Conservation (phyloP, 805 yeast genomes). For the Metschnikowia peoriensis region DNA sequence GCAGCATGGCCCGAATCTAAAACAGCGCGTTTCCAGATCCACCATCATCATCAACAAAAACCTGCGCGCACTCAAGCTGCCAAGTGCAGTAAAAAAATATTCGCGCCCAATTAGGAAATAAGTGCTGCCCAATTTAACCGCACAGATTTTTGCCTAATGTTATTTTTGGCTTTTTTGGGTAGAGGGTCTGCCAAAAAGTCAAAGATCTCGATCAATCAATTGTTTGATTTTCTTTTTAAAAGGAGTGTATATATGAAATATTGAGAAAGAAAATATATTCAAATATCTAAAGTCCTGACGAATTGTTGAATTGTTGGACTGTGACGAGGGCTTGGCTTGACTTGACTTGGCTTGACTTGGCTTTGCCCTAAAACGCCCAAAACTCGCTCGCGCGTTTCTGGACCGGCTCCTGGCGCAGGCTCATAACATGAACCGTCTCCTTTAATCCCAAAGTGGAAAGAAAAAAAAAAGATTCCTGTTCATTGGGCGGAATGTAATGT, state of each 20-base stretch:
- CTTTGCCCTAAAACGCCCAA: background rate
- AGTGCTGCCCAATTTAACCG: background rate
- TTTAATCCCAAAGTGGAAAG: background rate
- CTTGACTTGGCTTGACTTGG: too few species aligned
- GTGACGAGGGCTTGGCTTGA: too few species aligned
- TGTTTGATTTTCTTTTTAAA: too few species aligned
- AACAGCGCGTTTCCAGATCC: background rate
- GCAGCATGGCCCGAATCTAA: background rate
- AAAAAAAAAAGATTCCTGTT: background rate
- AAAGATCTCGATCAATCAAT: too few species aligned
- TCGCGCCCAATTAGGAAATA: background rate
- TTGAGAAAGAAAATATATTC: too few species aligned
- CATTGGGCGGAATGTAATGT: background rate
- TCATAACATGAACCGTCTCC: background rate
- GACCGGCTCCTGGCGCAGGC: background rate
- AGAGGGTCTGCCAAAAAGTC: background rate
- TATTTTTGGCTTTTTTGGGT: too few species aligned
- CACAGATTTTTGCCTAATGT: background rate
- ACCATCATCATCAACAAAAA: background rate
- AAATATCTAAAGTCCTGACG: too few species aligned
- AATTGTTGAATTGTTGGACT: too few species aligned
- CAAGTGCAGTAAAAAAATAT: background rate
- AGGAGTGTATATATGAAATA: too few species aligned
- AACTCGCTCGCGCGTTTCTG: background rate
- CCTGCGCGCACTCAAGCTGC: slow-evolving; percentile 5